These are phyloP conservation scores for Arabidopsis thaliana DNA, from an alignment of 345 rosid genomes.

Conservation along the genomic window TAIR10.1 NC_003075.7:6314001-6314500, in stretches of 20 bases:
- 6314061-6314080: conserved; percentile 37
- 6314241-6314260: conserved; percentile 41
- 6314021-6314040: too few species aligned
- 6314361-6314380: background rate
- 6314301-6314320: conserved; percentile 46
- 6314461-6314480: conserved; percentile 25
- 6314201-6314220: conserved; percentile 37
- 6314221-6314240: conserved; percentile 46
- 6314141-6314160: conserved; percentile 22
- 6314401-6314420: background rate
- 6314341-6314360: conserved; percentile 17
- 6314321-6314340: conserved; percentile 10
- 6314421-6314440: conserved; percentile 13
- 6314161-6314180: conserved; percentile 23
- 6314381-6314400: conserved; percentile 10
- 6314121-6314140: conserved; percentile 17
- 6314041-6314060: too few species aligned
- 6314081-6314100: background rate
- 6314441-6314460: conserved; percentile 29
- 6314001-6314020: too few species aligned
- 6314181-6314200: conserved; percentile 24
- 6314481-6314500: conserved; percentile 24
- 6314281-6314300: conserved; percentile 30
- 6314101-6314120: conserved; percentile 20
- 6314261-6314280: conserved; percentile 38